Base-by-base conservation (phyloP, 176 grass and related monocot genomes). In the Chloris gayana region DNA sequence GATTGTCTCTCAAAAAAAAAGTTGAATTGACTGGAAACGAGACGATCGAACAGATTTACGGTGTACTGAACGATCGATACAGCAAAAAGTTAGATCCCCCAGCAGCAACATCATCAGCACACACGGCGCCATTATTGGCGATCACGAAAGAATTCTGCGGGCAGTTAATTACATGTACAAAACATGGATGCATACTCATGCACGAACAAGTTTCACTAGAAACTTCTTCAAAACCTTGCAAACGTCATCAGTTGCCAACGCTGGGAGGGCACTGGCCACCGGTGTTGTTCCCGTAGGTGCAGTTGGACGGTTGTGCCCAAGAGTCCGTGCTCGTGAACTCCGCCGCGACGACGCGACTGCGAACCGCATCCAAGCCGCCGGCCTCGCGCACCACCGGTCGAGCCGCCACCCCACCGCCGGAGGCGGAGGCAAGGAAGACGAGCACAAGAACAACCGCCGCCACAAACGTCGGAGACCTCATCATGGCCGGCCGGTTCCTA, bases 251-350 rank as follows among this genome's bases (percentile, higher is more conserved):
- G 60, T 30, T 12, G 26, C 60, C 60, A 15, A 14, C 24, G 7
- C 30, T 14, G 1, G 79, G 85, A 45, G 85, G 79, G 67, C 85
- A 87, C 73, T 65, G 34, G 18, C 87, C 87, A 63, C 70, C 70
- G 42, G 27, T 21, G 64, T 81, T 83, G 53, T 75, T 53, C 32
- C 81, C 87, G 82, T 85, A 89, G 42, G 87, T 89, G 82, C 87
- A 85, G 27, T 65, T 81, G 51, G 87, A 89, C 54, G 87, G 54
- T 64, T 89, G 76, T 25, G 87, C 78, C 10, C 82, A 75, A 5
- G 82, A 24, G 17, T 81, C 42, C 2, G 76, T 61, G 80, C 81
- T 63, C 39, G 61, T 69, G 2, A 53, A 7, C 50, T 84, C 47
- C 74, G 49, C 66, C 31, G 5, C 33, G 27, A 25, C 19, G 67